phyloP scores from a whole-genome alignment of 768 basidiomycete species.

The Inosperma sp. region DNA sequence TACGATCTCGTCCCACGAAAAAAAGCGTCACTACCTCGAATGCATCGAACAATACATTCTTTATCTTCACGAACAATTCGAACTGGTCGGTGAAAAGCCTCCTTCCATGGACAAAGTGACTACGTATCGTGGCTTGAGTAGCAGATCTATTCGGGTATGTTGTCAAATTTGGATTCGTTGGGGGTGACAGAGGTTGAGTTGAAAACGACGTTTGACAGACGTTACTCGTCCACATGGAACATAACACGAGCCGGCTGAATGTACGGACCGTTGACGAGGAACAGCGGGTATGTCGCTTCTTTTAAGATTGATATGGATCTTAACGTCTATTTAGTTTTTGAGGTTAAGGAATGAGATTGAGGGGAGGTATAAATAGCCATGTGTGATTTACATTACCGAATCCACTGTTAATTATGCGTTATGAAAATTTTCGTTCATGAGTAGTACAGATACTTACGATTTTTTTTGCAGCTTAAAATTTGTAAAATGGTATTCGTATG shows the following conservation, averaged over 20 bases:
- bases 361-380: background rate
- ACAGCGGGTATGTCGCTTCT: constrained; percentile 39
- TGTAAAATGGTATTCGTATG: too few relatives aligned
- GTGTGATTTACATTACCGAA: too few relatives aligned
- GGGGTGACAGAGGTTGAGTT: background rate
- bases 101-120: constrained; percentile 46
- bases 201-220: constrained; percentile 39
- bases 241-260: constrained; percentile 47
- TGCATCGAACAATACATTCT: constrained; percentile 67
- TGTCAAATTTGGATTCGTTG: constrained; percentile 13
- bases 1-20: constrained; percentile 74
- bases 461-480: background rate
- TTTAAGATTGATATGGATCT: background rate
- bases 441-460: background rate
- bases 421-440: background rate
- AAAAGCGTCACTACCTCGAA: constrained; percentile 69
- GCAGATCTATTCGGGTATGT: constrained; percentile 60
- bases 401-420: too few relatives aligned
- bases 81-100: constrained; percentile 45
- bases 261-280: constrained; percentile 50
- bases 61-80: constrained; percentile 60
- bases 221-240: constrained; percentile 67
- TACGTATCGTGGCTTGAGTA: constrained; percentile 51
- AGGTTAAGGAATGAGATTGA: constrained; percentile 14
- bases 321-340: constrained; percentile 15